These are phyloP conservation scores for Amphichorda felina DNA, from an alignment of 2,329 filamentous ascomycete species.

Conservation along the genomic window DNA sequence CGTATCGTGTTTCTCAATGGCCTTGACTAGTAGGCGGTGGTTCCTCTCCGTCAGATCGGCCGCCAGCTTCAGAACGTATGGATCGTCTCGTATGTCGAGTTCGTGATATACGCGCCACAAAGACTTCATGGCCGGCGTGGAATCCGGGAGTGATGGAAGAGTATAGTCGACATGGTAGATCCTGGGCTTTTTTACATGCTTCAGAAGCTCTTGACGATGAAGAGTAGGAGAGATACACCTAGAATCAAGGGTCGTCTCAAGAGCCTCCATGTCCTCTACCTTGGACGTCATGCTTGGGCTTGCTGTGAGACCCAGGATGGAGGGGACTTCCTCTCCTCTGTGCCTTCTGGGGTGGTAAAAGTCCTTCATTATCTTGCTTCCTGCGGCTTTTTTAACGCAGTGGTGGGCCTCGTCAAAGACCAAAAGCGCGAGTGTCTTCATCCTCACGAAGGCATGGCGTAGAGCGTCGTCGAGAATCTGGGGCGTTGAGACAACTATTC, in stretches of 20 bases:
- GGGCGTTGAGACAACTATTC: slow-evolving; percentile 68
- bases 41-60: slow-evolving; percentile 27
- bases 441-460: slow-evolving; percentile 58
- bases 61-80: slow-evolving; percentile 38
- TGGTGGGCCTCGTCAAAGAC: slow-evolving; percentile 85
- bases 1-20: slow-evolving; percentile 32
- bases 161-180: slow-evolving; percentile 27
- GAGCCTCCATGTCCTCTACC: slow-evolving; percentile 37
- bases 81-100: slow-evolving; percentile 50
- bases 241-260: slow-evolving; percentile 62
- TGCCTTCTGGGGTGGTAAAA: slow-evolving; percentile 49
- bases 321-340: slow-evolving; percentile 34
- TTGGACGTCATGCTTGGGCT: slow-evolving; percentile 59
- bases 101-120: slow-evolving; percentile 26
- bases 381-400: slow-evolving; percentile 51
- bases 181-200: slow-evolving; percentile 53
- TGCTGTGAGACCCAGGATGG: slow-evolving; percentile 69
- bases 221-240: slow-evolving; percentile 55
- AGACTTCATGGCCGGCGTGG: slow-evolving; percentile 26
- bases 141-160: slow-evolving; percentile 3
- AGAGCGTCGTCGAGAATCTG: slow-evolving; percentile 66
- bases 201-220: slow-evolving; percentile 59
- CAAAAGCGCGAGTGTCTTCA: slow-evolving; percentile 53
- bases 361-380: slow-evolving; percentile 59
- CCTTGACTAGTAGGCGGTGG: slow-evolving; percentile 21